phyloP scores from a whole-genome alignment of 306 rosid genomes.

The Gleditsia sinensis region DNA sequence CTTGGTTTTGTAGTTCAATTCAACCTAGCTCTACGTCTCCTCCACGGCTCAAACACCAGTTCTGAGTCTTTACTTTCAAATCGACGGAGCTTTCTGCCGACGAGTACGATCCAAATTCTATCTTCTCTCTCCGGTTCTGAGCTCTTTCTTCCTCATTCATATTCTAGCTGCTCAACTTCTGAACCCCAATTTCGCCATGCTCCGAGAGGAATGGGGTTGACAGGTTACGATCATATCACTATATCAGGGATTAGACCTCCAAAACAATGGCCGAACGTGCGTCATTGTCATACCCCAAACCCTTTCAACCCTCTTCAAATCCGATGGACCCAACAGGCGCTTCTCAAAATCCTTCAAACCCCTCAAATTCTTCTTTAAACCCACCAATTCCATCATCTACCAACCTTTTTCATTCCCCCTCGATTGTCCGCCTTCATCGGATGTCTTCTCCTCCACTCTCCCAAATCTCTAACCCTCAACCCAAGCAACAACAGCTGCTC shows the following conservation, averaged over 20 bases:
- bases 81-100: no score
- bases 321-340: no score
- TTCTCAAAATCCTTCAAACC: slow-evolving; percentile 11
- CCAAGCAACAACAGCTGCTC: slow-evolving; percentile 32
- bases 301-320: no score
- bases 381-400: slow-evolving; percentile 47
- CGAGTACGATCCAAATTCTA: slow-evolving; percentile 47
- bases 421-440: no score
- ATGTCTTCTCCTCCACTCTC: slow-evolving; percentile 56
- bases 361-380: neutral
- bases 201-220: neutral
- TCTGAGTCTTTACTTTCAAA: no score
- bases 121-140: neutral
- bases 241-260: no score
- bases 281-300: no score
- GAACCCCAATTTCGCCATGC: neutral
- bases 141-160: neutral
- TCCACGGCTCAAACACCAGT: no score
- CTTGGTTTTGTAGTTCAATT: no score
- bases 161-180: neutral
- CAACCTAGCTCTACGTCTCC: no score
- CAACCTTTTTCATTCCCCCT: no score
- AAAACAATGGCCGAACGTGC: no score
- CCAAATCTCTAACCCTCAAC: slow-evolving; percentile 47
- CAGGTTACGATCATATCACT: neutral